Evolutionary conservation across 2,329 filamentous ascomycete species (phyloP), one percentile per base, ranked within the genome.

Genomic region (Cladorrhinum sp.): DNA sequence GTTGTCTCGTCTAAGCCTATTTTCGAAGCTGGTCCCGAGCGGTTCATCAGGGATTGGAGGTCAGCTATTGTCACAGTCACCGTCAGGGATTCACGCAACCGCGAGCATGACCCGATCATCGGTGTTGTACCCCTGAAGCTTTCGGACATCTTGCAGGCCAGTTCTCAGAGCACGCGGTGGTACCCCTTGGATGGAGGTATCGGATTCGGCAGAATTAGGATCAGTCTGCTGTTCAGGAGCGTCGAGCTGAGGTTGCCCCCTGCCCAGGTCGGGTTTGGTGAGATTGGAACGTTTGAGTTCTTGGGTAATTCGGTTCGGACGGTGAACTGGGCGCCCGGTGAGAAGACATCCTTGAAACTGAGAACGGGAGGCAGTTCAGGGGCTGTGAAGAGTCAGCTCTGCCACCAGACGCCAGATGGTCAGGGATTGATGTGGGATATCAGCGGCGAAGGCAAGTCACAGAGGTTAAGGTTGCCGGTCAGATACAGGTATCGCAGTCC

Each of bases 131-230:
- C 93, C 1, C 78, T 99, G 61, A 95, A 92, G 72, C 75, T 98
- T 0, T 90, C 91, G 0, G 92, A 97, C 54, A 83, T 97, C n/a
- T 79, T 99, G 22, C 87, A 93, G 68, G 96, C 89, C 0, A 89
- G 87, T 66, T 96, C 92, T 50, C 92, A 98, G 73, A 78, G 88
- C 58, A 96, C 92, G 2, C 81, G 92, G 62, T 97, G 93, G 92
- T 98, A 97, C 72, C 93, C 95, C n/a, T 82, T 99, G 0, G 93
- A 96, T 70, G 95, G 93, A 22, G 95, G 95, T 10, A 88, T 98
- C 64, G 91, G 95, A 0, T 98, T 95, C 65, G 95, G 95, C 41
- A 89, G 93, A 7, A 83, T 96, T 62, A 88, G 93, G 45, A 89
- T 99, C 66, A 96, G 92, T 0, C 76, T 98, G 2, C 82, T 98